These are phyloP conservation scores for Fusarium miscanthi DNA, from an alignment of 2,329 filamentous ascomycete genomes.

Conservation along the genomic window DNA sequence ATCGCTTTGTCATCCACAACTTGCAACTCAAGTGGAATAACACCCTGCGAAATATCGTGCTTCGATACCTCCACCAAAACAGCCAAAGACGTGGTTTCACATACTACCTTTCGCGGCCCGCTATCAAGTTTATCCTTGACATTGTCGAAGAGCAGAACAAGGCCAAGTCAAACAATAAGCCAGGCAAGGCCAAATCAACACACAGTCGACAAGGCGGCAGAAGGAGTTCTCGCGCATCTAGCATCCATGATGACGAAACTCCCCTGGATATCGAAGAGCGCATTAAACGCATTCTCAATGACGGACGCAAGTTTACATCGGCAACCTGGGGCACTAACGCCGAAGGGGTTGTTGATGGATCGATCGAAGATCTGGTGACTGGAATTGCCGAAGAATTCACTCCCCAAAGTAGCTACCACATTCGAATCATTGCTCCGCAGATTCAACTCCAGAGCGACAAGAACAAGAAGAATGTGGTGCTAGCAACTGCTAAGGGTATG, in stretches of 20 bases:
- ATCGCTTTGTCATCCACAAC: conserved; percentile 98
- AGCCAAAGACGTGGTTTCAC: conserved; percentile 95
- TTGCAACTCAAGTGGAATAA: conserved; percentile 99
- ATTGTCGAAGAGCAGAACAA: conserved; percentile 95
- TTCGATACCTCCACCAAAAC: conserved; percentile 97
- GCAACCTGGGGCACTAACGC: conserved; percentile 49
- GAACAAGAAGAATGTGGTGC: conserved; percentile 94
- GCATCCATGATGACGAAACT: conserved; percentile 65
- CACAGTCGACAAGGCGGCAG: conserved; percentile 44
- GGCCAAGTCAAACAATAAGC: conserved; percentile 61
- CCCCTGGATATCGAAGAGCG: conserved; percentile 80
- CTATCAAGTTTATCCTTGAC: conserved; percentile 97
- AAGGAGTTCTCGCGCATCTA: conserved; percentile 53
- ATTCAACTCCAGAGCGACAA: conserved; percentile 99
- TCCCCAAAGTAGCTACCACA: conserved; percentile 92
- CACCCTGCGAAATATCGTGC: conserved; percentile 90
- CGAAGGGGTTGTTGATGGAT: conserved; percentile 51
- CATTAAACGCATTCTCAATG: conserved; percentile 85
- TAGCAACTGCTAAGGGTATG: conserved; percentile 98
- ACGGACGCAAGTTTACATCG: conserved; percentile 81
- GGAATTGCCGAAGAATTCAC: conserved; percentile 90
- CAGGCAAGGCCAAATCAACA: conserved; percentile 46
- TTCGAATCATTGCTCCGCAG: conserved; percentile 94
- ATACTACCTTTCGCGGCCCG: conserved; percentile 95
- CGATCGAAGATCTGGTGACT: conserved; percentile 72